Evolutionary conservation across 257 asterid genomes (phyloP).

Genomic region (Forsythia viridissima): DNA sequence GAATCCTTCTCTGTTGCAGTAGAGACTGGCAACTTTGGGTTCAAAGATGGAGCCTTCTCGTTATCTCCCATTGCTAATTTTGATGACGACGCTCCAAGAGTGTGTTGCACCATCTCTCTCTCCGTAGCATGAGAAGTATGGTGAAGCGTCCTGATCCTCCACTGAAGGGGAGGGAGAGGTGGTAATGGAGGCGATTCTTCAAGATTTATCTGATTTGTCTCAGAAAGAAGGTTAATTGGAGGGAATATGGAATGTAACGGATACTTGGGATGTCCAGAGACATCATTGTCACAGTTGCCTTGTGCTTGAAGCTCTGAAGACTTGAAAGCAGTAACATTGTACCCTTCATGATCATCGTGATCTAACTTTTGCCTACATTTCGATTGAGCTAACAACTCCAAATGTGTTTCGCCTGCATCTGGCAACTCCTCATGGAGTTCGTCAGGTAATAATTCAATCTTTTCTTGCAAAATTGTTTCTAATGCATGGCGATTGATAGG

Average conservation of each 20-base stretch:
- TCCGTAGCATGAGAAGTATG: slow-evolving; percentile 41
- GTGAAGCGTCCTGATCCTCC: slow-evolving; percentile 72
- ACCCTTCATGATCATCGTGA: slow-evolving; percentile 30
- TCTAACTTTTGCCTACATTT: slow-evolving; percentile 32
- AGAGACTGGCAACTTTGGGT: slow-evolving; percentile 16
- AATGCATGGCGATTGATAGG: slow-evolving; percentile 26
- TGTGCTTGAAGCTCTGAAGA: slow-evolving; percentile 33
- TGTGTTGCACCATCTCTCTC: slow-evolving; percentile 27
- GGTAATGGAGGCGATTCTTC: slow-evolving; percentile 79
- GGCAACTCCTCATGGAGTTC: slow-evolving; percentile 31
- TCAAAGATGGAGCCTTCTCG: slow-evolving; percentile 21
- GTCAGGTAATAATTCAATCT: slow-evolving; percentile 29
- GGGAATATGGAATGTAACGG: slow-evolving; percentile 34
- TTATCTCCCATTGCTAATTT: slow-evolving; percentile 18
- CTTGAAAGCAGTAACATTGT: slow-evolving; percentile 19
- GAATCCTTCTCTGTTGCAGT: slow-evolving; percentile 15
- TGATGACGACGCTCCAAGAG: slow-evolving; percentile 9
- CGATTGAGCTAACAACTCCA: slow-evolving; percentile 29
- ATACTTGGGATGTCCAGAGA: slow-evolving; percentile 30
- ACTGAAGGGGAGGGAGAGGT: slow-evolving; percentile 93
- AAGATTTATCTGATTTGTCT: slow-evolving; percentile 37
- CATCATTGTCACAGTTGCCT: slow-evolving; percentile 26
- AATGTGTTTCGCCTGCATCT: slow-evolving; percentile 20
- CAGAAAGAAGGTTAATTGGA: slow-evolving; percentile 32
- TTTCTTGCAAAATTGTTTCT: slow-evolving; percentile 24